Percentiles rank a stretch among this genome's conserved stretches.
phyloP scores from a whole-genome alignment of 2,329 filamentous ascomycete genomes.

The Purpureocillium lavendulum region DNA sequence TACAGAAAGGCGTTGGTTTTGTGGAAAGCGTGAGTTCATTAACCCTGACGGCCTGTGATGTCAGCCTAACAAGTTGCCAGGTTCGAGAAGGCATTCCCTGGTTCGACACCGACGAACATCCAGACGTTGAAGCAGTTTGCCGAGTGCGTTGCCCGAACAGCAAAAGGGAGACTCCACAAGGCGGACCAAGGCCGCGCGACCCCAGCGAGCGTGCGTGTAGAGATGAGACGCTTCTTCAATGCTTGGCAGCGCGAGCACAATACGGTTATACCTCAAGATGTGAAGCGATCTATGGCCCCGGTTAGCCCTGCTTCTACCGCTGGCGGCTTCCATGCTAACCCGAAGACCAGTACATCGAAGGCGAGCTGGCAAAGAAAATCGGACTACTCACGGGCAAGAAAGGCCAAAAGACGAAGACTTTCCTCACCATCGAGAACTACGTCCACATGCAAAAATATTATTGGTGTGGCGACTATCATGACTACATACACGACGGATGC shows the following conservation, averaged over 20 bases:
- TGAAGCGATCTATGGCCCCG: neutral
- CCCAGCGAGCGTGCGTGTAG: neutral
- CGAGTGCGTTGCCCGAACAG: neutral
- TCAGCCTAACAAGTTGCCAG: neutral
- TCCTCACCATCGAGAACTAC: slow-evolving; percentile 4
- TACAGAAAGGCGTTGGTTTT: too few relatives aligned
- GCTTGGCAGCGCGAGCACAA: neutral
- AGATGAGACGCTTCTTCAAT: neutral
- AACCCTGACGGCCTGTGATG: slow-evolving; percentile 4
- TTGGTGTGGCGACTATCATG: slow-evolving; percentile 2
- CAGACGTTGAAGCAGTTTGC: neutral
- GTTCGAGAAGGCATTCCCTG: neutral
- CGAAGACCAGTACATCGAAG: neutral
- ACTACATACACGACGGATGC: slow-evolving; percentile 4
- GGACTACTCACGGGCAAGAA: neutral
- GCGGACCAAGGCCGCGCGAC: neutral
- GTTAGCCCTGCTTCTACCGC: neutral
- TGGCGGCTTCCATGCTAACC: neutral
- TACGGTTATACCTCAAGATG: neutral
- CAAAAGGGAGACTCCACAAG: neutral
- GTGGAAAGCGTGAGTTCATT: neutral
- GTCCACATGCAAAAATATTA: slow-evolving; percentile 1
- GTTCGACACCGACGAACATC: neutral
- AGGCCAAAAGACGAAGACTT: neutral
- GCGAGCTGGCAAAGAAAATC: neutral